Evolutionary conservation across 2,329 filamentous ascomycete genomes (phyloP).

Genomic region (Pyrenophora seminiperda): DNA sequence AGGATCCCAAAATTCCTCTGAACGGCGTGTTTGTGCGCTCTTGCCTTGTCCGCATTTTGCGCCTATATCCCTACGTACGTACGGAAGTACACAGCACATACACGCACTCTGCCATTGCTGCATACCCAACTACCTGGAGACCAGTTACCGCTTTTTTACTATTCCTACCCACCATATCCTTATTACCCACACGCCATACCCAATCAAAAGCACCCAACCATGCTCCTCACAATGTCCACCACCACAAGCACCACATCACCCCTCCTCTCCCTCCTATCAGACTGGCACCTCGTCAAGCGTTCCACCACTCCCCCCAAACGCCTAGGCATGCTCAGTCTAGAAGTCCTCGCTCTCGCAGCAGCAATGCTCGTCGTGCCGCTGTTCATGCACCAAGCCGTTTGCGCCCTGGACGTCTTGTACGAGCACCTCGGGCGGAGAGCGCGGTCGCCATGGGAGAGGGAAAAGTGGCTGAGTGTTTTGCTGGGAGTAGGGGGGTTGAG

Average conservation of each 20-base stretch:
- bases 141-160: too few species aligned
- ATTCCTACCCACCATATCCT: too few species aligned
- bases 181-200: too few species aligned
- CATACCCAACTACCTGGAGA: too few species aligned
- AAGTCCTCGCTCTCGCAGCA: slow-evolving; percentile 14
- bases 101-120: too few species aligned
- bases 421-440: slow-evolving; percentile 22
- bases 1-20: too few species aligned
- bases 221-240: slow-evolving; percentile 16
- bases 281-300: slow-evolving; percentile 12
- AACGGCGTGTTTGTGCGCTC: too few species aligned
- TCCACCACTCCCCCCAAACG: slow-evolving; percentile 5
- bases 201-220: background rate
- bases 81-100: too few species aligned
- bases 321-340: slow-evolving; percentile 17
- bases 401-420: slow-evolving; percentile 18
- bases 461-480: slow-evolving; percentile 1
- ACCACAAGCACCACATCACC: slow-evolving; percentile 1
- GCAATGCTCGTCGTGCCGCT: slow-evolving; percentile 22
- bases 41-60: too few species aligned
- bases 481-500: slow-evolving; percentile 13
- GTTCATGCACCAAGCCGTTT: slow-evolving; percentile 21
- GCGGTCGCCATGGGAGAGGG: slow-evolving; percentile 16
- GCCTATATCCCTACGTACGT: too few species aligned
- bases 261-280: background rate